Evolutionary conservation across 2,329 filamentous ascomycete genomes (phyloP).

Genomic region (Exophiala mesophila): DNA sequence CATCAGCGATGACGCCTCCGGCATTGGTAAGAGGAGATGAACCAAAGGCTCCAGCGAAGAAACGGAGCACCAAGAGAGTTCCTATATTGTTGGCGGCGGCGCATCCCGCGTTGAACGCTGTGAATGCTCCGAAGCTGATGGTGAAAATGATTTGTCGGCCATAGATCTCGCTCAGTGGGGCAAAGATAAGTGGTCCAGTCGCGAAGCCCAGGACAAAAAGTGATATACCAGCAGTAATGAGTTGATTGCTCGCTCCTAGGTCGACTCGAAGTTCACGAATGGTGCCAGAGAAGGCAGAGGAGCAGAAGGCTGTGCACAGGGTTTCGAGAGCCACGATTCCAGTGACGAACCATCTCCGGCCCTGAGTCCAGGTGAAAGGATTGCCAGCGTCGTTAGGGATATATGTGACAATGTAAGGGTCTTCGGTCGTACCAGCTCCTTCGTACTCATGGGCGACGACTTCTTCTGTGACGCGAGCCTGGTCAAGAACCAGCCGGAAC

Average conservation of each 20-base stretch:
- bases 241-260: slow-evolving; percentile 43
- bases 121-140: slow-evolving; percentile 53
- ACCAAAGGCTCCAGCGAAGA: slow-evolving; percentile 61
- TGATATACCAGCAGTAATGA: slow-evolving; percentile 57
- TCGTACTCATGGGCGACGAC: slow-evolving; percentile 54
- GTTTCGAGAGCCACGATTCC: slow-evolving; percentile 61
- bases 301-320: slow-evolving; percentile 64
- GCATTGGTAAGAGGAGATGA: slow-evolving; percentile 59
- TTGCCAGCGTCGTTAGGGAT: slow-evolving; percentile 63
- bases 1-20: slow-evolving; percentile 57
- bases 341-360: slow-evolving; percentile 63
- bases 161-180: slow-evolving; percentile 60
- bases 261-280: slow-evolving; percentile 48
- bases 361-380: slow-evolving; percentile 54
- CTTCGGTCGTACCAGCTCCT: slow-evolving; percentile 60
- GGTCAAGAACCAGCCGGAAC: slow-evolving; percentile 53
- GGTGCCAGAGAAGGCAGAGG: slow-evolving; percentile 54
- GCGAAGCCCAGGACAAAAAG: slow-evolving; percentile 60
- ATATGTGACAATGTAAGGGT: slow-evolving; percentile 66
- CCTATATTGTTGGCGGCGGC: slow-evolving; percentile 55
- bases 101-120: slow-evolving; percentile 57
- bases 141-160: slow-evolving; percentile 58
- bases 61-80: slow-evolving; percentile 61
- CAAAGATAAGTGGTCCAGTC: slow-evolving; percentile 60
- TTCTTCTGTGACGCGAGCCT: slow-evolving; percentile 53